These are phyloP conservation scores for Neurospora sp. DNA, from an alignment of 495 filamentous ascomycete genomes.

Conservation along the genomic window DNA sequence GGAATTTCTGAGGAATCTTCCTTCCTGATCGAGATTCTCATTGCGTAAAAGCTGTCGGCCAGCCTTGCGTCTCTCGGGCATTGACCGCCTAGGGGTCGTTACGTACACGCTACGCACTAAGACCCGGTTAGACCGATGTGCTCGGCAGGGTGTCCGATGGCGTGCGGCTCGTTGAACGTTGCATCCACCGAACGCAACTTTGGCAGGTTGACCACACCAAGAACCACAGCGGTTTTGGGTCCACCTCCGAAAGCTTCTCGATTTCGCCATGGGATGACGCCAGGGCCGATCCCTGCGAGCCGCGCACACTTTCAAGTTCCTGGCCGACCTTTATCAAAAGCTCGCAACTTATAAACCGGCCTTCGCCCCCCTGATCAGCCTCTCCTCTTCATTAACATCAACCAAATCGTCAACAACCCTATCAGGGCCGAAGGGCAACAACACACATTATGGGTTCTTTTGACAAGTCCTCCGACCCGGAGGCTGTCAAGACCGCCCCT, in stretches of 20 bases:
- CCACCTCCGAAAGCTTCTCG: background rate
- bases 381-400: background rate
- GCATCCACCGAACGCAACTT: background rate
- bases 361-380: background rate
- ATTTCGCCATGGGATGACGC: background rate
- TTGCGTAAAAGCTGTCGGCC: background rate
- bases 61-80: background rate
- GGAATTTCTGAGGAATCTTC: background rate
- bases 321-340: background rate
- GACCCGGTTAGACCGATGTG: background rate
- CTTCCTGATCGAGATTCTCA: background rate
- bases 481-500: background rate
- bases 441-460: slow-evolving; percentile 9
- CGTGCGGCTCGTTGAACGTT: background rate
- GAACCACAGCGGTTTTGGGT: background rate
- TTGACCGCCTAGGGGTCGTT: background rate
- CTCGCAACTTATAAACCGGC: slow-evolving; percentile 2
- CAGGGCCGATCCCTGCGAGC: background rate
- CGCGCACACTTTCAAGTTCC: background rate
- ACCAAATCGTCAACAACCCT: background rate
- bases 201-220: background rate
- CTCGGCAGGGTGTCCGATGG: background rate
- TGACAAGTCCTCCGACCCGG: slow-evolving; percentile 5
- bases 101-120: background rate
- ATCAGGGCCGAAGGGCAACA: background rate